Conservation (phyloP, 2,329 filamentous ascomycete genomes). For the Colletotrichum sp. region DNA sequence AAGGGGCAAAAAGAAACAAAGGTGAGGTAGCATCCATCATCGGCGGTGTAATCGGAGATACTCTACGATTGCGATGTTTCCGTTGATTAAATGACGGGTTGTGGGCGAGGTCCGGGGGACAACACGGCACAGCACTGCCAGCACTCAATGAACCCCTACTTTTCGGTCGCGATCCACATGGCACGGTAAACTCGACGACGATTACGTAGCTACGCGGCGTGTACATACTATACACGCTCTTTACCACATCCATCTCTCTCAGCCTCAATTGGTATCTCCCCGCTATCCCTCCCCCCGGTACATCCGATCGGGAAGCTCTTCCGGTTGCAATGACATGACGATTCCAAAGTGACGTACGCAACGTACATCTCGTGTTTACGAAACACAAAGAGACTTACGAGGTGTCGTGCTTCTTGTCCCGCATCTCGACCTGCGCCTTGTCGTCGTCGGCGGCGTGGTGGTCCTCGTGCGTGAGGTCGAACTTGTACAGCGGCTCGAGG, state of each 20-base stretch:
- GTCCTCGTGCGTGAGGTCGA: slow-evolving; percentile 35
- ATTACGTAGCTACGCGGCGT: slow-evolving; percentile 2
- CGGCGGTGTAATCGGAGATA: neutral
- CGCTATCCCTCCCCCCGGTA: neutral
- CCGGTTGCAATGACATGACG: neutral
- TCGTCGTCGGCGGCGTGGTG: slow-evolving; percentile 35
- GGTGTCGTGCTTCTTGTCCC: slow-evolving; percentile 29
- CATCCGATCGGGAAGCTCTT: neutral
- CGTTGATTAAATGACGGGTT: neutral
- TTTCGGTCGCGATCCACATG: neutral
- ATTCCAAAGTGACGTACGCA: neutral
- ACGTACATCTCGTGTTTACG: neutral
- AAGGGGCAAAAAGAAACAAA: neutral
- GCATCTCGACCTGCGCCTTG: slow-evolving; percentile 42
- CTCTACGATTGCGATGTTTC: neutral
- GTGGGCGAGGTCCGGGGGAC: neutral
- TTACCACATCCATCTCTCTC: neutral
- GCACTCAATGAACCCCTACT: neutral
- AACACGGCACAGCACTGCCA: neutral
- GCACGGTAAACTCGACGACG: neutral
- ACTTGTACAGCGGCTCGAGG: slow-evolving; percentile 47
- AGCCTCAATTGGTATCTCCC: neutral
- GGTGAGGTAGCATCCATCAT: neutral
- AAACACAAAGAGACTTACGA: neutral
- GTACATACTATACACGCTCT: neutral